A percentile compares a stretch with the other conserved stretches of the same genome.
Evolutionary conservation across 2,329 filamentous ascomycete species (phyloP).

Genomic region (Colletotrichum lindemuthianum): DNA sequence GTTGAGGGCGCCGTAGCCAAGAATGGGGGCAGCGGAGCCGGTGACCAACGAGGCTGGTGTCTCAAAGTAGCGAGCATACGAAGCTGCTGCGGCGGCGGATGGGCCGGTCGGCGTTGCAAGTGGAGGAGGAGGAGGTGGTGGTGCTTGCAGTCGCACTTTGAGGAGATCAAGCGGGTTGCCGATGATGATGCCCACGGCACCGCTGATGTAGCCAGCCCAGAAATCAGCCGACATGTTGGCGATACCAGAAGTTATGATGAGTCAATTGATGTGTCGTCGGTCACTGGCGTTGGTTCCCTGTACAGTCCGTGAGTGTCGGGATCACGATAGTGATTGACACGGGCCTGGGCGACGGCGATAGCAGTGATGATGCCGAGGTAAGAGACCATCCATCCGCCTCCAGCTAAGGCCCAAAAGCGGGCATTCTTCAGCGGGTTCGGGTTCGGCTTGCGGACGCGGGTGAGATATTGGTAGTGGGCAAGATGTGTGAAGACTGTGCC

Average conservation of each 20-base stretch:
- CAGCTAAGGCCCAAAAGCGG: constrained; percentile 36
- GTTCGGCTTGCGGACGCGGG: constrained; percentile 26
- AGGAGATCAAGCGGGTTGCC: constrained; percentile 51
- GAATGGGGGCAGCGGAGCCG: constrained; percentile 84
- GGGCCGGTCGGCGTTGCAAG: constrained; percentile 1
- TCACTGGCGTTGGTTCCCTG: constrained; percentile 3
- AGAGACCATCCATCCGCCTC: constrained; percentile 36
- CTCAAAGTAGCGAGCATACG: constrained; percentile 46
- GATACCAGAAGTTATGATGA: not conserved
- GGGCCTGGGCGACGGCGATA: constrained; percentile 33
- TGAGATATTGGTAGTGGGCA: constrained; percentile 37
- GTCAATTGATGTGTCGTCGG: not conserved
- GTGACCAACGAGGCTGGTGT: constrained; percentile 55
- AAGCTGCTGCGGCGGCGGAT: constrained; percentile 34
- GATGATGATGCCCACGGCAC: constrained; percentile 73
- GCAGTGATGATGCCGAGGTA: constrained; percentile 34
- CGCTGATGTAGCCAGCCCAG: constrained; percentile 91
- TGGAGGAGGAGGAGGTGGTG: constrained; percentile 12
- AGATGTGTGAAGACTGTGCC: constrained; percentile 32
- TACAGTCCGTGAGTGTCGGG: constrained; percentile 27
- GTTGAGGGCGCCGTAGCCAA: constrained; percentile 92
- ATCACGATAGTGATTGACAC: constrained; percentile 33
- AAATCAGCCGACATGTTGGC: constrained; percentile 83
- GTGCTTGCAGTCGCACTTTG: constrained; percentile 83
- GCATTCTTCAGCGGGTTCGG: constrained; percentile 37